phyloP scores from a whole-genome alignment of 2,329 filamentous ascomycete genomes.

The Penicillium sp. region DNA sequence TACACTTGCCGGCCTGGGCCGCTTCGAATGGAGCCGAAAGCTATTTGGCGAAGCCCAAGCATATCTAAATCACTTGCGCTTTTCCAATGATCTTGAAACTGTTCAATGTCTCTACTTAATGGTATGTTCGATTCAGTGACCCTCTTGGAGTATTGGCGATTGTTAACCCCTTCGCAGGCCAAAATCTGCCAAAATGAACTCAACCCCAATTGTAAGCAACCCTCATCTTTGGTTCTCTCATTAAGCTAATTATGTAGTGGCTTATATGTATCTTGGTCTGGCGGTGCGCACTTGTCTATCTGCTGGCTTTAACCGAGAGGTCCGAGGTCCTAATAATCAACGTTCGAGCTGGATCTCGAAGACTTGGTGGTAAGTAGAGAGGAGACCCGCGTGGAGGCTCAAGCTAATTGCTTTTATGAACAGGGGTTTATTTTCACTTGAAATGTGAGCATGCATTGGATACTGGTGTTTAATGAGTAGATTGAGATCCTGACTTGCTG shows the following conservation, averaged over 20 bases:
- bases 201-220: constrained; percentile 46
- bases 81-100: constrained; percentile 49
- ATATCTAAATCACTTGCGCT: constrained; percentile 41
- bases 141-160: background rate
- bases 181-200: constrained; percentile 54
- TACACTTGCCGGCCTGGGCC: constrained; percentile 44
- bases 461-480: background rate
- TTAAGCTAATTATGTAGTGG: constrained; percentile 27
- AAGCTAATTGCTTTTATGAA: background rate
- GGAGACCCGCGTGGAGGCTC: background rate
- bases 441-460: constrained; percentile 36
- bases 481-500: background rate
- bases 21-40: constrained; percentile 49
- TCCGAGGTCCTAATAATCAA: constrained; percentile 33
- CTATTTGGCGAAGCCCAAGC: constrained; percentile 47
- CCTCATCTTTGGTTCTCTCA: too few species aligned
- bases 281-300: constrained; percentile 50
- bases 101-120: constrained; percentile 51
- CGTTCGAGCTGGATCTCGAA: constrained; percentile 43
- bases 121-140: constrained; percentile 25
- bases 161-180: constrained; percentile 29
- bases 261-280: constrained; percentile 52
- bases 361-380: constrained; percentile 48
- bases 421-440: constrained; percentile 47
- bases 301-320: constrained; percentile 50